A percentile compares a stretch with the other conserved stretches of the same genome.
Conservation (phyloP, 179 eudicot species). For the Nepenthes alata region DNA sequence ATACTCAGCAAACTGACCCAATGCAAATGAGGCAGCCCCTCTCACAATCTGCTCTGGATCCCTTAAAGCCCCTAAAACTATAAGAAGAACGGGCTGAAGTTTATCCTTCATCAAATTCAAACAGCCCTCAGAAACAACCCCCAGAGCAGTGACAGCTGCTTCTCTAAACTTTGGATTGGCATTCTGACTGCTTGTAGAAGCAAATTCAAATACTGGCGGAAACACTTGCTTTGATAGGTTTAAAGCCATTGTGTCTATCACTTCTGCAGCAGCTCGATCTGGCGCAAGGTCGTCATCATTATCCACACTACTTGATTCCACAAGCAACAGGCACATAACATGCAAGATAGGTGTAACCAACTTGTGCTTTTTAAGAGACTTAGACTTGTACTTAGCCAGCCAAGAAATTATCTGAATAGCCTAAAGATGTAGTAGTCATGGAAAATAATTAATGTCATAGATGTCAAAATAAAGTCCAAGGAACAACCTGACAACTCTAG, state of each 20-base stretch:
- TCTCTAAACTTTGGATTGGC: slow-evolving; percentile 77
- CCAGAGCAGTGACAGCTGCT: slow-evolving; percentile 86
- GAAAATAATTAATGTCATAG: not conserved
- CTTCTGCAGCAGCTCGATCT: slow-evolving; percentile 96
- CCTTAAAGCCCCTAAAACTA: slow-evolving; percentile 83
- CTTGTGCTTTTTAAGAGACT: slow-evolving; percentile 91
- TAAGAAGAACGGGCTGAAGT: slow-evolving; percentile 66
- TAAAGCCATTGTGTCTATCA: slow-evolving; percentile 85
- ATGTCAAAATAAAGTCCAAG: not conserved
- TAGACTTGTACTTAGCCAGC: slow-evolving; percentile 87
- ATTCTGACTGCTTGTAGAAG: slow-evolving; percentile 65
- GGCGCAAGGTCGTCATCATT: slow-evolving; percentile 91
- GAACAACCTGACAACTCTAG: slow-evolving; percentile 4
- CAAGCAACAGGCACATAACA: slow-evolving; percentile 83
- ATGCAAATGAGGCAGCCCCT: slow-evolving; percentile 95
- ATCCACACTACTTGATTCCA: slow-evolving; percentile 56
- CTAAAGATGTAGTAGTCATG: slow-evolving; percentile 17
- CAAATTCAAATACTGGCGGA: slow-evolving; percentile 71
- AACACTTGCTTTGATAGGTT: slow-evolving; percentile 77
- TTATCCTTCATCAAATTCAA: slow-evolving; percentile 64
- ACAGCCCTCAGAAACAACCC: slow-evolving; percentile 90
- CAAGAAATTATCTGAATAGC: slow-evolving; percentile 95
- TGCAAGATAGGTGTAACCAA: slow-evolving; percentile 73
- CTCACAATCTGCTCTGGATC: slow-evolving; percentile 95
- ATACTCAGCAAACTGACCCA: slow-evolving; percentile 95